Percentiles rank a stretch among this genome's conserved stretches.
Evolutionary conservation across 2,329 filamentous ascomycete species (phyloP).

Genomic region (Ophiostoma triangulosporum): DNA sequence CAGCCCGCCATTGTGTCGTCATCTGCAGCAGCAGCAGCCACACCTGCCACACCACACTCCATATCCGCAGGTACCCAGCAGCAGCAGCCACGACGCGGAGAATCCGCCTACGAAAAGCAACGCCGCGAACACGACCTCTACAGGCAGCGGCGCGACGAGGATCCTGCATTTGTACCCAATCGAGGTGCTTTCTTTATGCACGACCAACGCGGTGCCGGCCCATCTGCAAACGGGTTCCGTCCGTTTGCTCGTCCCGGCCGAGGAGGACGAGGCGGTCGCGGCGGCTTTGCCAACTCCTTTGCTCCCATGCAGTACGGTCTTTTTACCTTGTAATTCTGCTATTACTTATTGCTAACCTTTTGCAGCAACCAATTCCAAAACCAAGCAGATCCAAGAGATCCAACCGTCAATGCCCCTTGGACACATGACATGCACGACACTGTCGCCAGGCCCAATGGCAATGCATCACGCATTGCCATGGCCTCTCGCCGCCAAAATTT

Average conservation of each 20-base stretch:
- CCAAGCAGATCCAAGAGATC: conserved; percentile 44
- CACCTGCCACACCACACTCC: background rate
- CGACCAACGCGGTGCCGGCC: conserved; percentile 72
- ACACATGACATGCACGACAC: conserved; percentile 87
- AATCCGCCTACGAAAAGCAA: conserved; percentile 53
- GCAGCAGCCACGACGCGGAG: conserved; percentile 16
- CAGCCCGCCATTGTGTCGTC: conserved; percentile 22
- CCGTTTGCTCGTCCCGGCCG: conserved; percentile 52
- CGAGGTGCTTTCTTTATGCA: conserved; percentile 95
- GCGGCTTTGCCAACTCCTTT: conserved; percentile 41
- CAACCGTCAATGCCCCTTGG: conserved; percentile 64
- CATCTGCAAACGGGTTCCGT: conserved; percentile 63
- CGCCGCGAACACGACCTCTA: conserved; percentile 85
- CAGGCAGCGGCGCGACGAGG: conserved; percentile 71
- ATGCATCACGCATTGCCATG: conserved; percentile 16
- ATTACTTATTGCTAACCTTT: background rate
- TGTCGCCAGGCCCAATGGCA: conserved; percentile 34
- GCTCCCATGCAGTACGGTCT: conserved; percentile 42
- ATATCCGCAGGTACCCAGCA: conserved; percentile 14
- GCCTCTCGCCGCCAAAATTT: conserved; percentile 1
- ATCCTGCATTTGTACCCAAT: conserved; percentile 89
- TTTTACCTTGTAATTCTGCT: conserved; percentile 1
- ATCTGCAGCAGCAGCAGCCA: conserved; percentile 2
- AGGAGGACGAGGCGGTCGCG: conserved; percentile 44
- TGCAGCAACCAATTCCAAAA: conserved; percentile 21